Evolutionary conservation across 176 grass and related monocot species (phyloP), one percentile per base, ranked within the genome.

Genomic region (Themeda triandra): DNA sequence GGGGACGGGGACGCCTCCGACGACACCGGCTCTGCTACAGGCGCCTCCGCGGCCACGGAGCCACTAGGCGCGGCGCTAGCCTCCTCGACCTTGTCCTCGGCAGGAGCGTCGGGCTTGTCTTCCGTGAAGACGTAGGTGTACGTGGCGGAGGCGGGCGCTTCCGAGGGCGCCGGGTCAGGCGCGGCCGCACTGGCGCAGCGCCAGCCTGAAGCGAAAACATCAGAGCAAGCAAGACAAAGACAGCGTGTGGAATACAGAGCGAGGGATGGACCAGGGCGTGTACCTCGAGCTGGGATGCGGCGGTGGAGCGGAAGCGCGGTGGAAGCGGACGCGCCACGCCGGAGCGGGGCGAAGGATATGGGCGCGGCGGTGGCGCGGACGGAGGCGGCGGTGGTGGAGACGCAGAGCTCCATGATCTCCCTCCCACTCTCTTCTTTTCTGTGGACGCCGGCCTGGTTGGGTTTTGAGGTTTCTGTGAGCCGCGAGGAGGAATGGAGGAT

Each of bases 21-120:
- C 24, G 78, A 36, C 66, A 66, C 79, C 17, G 30, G 59, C 18
- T 63, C 29, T 54, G 63, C 79, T 4, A 32, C 80, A 30, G 62
- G 70, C n/a, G 48, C 59, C 62, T 87, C 88, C 66, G 71, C 11
- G 13, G 77, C 88, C 66, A 64, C 11, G 13, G 77, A 29, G 13
- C 12, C 66, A 48, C 35, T 73, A 23, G 76, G 35, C 9, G 6
- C 36, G 28, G 41, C 7, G 32, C 19, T 21, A 3, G 31, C 63
- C 14, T 71, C 72, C 53, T 25, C 37, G 13, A 8, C 28, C 72
- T 62, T 70, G 23, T 72, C 79, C 7, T 59, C 79, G 23, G 73
- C 60, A 21, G 76, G 19, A 60, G 69, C 2, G 10, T 82, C 80
- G 75, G 89, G 89, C 84, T 90, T 90, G 30, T 90, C 89, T n/a